Conservation (phyloP, 2,329 filamentous ascomycete genomes). For the Paecilomyces sp. region DNA sequence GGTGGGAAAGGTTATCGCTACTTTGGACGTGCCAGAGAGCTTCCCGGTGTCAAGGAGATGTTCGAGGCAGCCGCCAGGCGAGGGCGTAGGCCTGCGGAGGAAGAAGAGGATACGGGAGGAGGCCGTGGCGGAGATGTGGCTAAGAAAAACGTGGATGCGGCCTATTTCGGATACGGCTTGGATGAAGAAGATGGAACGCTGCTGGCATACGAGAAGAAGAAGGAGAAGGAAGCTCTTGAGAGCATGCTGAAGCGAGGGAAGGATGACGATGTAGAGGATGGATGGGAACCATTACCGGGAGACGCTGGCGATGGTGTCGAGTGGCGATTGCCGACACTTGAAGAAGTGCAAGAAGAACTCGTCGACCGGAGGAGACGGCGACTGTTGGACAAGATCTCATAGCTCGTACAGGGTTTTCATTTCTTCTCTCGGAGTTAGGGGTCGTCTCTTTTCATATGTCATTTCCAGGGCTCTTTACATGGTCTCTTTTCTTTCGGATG, state of each 20-base stretch:
- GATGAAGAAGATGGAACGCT: conserved; percentile 83
- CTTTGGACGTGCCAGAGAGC: conserved; percentile 80
- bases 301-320: conserved; percentile 73
- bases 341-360: conserved; percentile 91
- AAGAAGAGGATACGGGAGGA: conserved; percentile 58
- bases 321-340: conserved; percentile 78
- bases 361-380: conserved; percentile 77
- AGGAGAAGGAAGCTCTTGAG: conserved; percentile 75
- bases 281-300: conserved; percentile 81
- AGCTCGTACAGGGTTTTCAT: conserved; percentile 1
- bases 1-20: conserved; percentile 90
- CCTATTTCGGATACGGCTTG: conserved; percentile 90
- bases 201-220: conserved; percentile 71
- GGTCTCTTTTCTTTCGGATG: not conserved
- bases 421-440: not conserved
- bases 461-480: not conserved
- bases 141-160: conserved; percentile 72
- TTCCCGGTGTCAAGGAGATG: conserved; percentile 93
- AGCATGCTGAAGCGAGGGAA: conserved; percentile 55
- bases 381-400: conserved; percentile 71
- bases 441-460: conserved; percentile 1
- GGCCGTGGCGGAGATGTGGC: conserved; percentile 33
- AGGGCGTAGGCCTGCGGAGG: conserved; percentile 58
- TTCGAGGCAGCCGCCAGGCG: conserved; percentile 69
- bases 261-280: conserved; percentile 53